Base-by-base conservation (phyloP, 1,139 yeast genomes). In the Yamadazyma songkhlaensis region DNA sequence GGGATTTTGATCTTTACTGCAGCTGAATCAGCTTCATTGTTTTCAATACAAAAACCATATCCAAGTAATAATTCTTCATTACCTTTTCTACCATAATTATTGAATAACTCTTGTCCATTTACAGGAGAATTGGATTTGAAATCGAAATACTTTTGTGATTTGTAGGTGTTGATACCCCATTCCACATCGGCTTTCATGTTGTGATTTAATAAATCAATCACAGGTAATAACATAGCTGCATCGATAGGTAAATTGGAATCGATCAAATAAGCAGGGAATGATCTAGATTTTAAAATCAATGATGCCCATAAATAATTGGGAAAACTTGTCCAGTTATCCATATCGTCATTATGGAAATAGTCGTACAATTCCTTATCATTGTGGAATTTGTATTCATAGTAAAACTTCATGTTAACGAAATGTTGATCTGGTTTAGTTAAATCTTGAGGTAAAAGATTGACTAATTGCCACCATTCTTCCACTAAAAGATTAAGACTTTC, bases 61-160 rank as follows among this genome's bases (percentile, higher is more conserved):
- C 77, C 81, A 29, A 78, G 53, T 6, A 79, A 57, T 23, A 83
- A 64, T 48, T 87, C 96, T 51, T 84, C 88, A 53, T 89, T 89
- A 0, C 94, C 83, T 54, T 88, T 89, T 42, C 81, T 77, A 1
- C 97, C 97, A 57, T 90, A 89, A 57, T 86, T 88, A 56, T 89
- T 88, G 56, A 59, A 82, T 2, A 88, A 49, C 51, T 87, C 84
- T 4, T 54, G 52, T 0, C 78, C 81, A 0, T 37, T 38, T 3
- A 29, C 17, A 3, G 41, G 37, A 2, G 54, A 45, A n/a, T 58
- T 55, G 31, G 72, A 55, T 33, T 53, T 54, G 51, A 72, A 55
- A 38, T 53, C 50, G 36, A 68, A 67, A 23, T 34, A 49, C 6
- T 22, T 25, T 9, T 43, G 44, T 2, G 31, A 17, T 9, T 47